A percentile compares a stretch with the other conserved stretches of the same genome.
Conservation (phyloP, 805 yeast species). For the Candida railenensis region DNA sequence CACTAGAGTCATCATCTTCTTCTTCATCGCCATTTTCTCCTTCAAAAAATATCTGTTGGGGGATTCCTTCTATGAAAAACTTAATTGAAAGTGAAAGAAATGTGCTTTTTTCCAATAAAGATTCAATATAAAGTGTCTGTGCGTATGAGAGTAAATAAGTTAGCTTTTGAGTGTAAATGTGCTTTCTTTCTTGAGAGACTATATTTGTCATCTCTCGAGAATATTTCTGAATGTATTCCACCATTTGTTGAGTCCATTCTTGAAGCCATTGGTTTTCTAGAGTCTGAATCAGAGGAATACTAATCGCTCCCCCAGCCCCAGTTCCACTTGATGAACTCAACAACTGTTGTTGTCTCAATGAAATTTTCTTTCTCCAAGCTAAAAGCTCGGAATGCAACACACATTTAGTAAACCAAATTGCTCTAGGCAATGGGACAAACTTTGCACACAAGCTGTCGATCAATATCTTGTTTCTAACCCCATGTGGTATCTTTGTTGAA, state of each 20-base stretch:
- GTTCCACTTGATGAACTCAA: conserved; percentile 1
- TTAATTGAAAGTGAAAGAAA: conserved; percentile 66
- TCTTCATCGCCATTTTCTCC: conserved; percentile 23
- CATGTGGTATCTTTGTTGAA: conserved; percentile 85
- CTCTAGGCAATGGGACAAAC: conserved; percentile 73
- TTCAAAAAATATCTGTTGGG: conserved; percentile 26
- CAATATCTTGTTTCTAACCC: conserved; percentile 69
- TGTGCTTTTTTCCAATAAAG: conserved; percentile 57
- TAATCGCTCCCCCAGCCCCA: conserved; percentile 4
- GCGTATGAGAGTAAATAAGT: conserved; percentile 59
- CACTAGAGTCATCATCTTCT: conserved; percentile 9
- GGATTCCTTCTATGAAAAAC: conserved; percentile 40
- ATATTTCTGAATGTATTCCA: conserved; percentile 54
- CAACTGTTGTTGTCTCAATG: conserved; percentile 14
- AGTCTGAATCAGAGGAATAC: conserved; percentile 12
- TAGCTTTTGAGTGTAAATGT: conserved; percentile 49
- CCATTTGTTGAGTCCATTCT: conserved; percentile 89
- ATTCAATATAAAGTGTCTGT: conserved; percentile 67
- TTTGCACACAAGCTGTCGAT: conserved; percentile 71
- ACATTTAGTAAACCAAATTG: conserved; percentile 89
- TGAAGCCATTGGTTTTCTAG: conserved; percentile 66
- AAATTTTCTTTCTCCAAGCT: conserved; percentile 30
- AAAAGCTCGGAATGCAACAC: conserved; percentile 73
- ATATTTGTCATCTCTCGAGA: conserved; percentile 38
- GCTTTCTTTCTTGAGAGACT: conserved; percentile 27